These are phyloP conservation scores for Naegleria fowleri DNA, from an alignment of 208 protist genomes.

Conservation along the genomic window DNA sequence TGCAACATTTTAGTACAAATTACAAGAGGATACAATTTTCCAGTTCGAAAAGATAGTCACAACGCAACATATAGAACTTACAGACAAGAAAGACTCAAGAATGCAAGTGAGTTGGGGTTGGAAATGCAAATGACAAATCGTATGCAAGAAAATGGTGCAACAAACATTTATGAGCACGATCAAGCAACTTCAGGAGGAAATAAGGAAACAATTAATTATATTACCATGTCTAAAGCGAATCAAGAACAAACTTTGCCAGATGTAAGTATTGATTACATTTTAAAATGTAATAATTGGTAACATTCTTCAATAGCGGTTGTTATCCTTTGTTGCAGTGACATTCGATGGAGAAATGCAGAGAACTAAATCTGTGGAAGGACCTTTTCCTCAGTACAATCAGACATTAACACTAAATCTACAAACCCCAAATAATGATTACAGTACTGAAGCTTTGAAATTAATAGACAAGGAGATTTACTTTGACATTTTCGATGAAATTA, in stretches of 20 bases:
- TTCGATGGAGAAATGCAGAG: constrained; percentile 23
- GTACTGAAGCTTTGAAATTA: neutral
- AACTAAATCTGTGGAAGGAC: constrained; percentile 27
- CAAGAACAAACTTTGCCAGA: neutral
- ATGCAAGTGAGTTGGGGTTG: neutral
- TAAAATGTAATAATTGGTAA: neutral
- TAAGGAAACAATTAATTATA: neutral
- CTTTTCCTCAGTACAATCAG: constrained; percentile 37
- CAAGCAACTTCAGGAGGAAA: neutral
- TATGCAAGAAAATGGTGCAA: neutral
- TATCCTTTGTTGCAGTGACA: constrained; percentile 18
- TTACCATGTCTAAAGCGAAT: neutral
- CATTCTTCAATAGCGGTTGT: neutral
- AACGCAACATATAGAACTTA: constrained; percentile 11
- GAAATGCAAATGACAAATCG: neutral
- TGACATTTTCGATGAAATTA: constrained; percentile 40
- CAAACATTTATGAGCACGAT: neutral
- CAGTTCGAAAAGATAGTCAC: neutral
- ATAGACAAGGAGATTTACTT: constrained; percentile 38
- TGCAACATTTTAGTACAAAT: constrained; percentile 21
- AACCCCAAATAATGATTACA: constrained; percentile 21
- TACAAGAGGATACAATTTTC: neutral
- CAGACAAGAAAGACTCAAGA: neutral
- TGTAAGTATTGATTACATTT: neutral
- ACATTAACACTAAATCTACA: constrained; percentile 17